Percentiles rank a stretch among this genome's conserved stretches.
These are phyloP conservation scores for Puccinia horiana DNA, from an alignment of 1,284 basidiomycete genomes.

Conservation along the genomic window DNA sequence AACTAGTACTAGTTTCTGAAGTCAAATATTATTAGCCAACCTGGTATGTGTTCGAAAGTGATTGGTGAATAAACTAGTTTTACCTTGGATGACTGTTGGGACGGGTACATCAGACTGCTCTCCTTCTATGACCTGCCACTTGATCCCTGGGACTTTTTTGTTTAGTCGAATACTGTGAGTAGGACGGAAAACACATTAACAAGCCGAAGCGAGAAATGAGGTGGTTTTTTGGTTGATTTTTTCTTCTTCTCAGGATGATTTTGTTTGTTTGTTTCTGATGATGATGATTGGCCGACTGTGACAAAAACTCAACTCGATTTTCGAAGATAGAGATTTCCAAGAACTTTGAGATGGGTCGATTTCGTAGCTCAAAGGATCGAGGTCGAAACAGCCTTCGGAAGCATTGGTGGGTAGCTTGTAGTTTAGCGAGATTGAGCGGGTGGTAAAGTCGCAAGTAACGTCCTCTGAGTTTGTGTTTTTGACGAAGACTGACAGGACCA, in stretches of 20 bases:
- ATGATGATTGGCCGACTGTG: conserved; percentile 82
- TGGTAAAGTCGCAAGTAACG: conserved; percentile 46
- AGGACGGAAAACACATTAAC: neutral
- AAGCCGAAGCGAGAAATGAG: neutral
- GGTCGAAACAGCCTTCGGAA: conserved; percentile 53
- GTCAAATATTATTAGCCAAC: neutral
- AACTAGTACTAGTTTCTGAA: neutral
- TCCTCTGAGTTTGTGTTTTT: conserved; percentile 53
- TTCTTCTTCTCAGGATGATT: neutral
- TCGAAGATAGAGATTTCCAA: conserved; percentile 75
- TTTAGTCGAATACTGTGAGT: conserved; percentile 62
- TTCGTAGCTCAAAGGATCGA: conserved; percentile 77
- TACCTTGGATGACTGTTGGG: conserved; percentile 10
- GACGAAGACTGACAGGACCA: conserved; percentile 56
- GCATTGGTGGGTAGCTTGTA: conserved; percentile 25
- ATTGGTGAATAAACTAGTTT: neutral
- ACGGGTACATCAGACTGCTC: conserved; percentile 59
- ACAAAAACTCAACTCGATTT: conserved; percentile 68
- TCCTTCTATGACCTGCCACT: conserved; percentile 76
- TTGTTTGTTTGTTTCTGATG: conserved; percentile 23
- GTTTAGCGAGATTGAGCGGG: conserved; percentile 15
- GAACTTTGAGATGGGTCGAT: conserved; percentile 69
- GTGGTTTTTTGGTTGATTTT: neutral
- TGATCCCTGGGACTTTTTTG: conserved; percentile 66
- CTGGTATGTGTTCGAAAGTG: neutral